Percentiles rank a stretch among this genome's conserved stretches.
phyloP scores from a whole-genome alignment of 1,284 basidiomycete genomes.

The Microbotryomycetes sp. region DNA sequence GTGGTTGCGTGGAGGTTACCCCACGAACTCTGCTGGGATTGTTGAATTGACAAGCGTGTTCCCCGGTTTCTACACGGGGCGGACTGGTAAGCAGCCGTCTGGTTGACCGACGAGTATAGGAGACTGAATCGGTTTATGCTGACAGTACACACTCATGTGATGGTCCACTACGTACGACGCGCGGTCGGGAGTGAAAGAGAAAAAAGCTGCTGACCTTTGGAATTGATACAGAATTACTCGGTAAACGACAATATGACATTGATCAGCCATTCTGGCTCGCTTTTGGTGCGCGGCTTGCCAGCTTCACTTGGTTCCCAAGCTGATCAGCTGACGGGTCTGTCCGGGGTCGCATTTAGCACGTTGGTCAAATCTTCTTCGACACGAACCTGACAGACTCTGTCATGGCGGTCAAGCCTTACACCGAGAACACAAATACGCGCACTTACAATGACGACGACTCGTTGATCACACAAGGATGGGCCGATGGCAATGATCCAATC shows the following conservation, averaged over 20 bases:
- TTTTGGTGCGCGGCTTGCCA: background rate
- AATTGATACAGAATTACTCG: background rate
- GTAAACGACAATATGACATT: background rate
- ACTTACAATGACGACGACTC: slow-evolving; percentile 14
- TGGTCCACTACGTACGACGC: background rate
- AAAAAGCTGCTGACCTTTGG: background rate
- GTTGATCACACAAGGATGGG: background rate
- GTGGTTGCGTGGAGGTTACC: slow-evolving; percentile 58
- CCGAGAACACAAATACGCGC: slow-evolving; percentile 6
- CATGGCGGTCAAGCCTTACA: background rate
- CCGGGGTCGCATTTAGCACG: background rate
- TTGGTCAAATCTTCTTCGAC: slow-evolving; percentile 21
- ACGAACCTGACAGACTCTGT: background rate
- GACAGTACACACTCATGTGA: background rate
- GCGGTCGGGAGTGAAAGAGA: background rate
- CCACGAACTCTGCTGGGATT: slow-evolving; percentile 57
- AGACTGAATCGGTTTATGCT: background rate
- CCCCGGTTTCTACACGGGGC: slow-evolving; percentile 9
- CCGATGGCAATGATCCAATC: slow-evolving; percentile 5
- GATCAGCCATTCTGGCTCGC: background rate
- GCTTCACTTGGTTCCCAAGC: background rate
- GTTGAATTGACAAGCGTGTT: slow-evolving; percentile 33
- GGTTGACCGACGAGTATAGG: too few relatives aligned
- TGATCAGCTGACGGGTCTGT: background rate
- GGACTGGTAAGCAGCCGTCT: slow-evolving; percentile 1